Percentiles rank a stretch among this genome's conserved stretches.
Conservation (phyloP, 331 rosid species). For the Cydonia oblonga region DNA sequence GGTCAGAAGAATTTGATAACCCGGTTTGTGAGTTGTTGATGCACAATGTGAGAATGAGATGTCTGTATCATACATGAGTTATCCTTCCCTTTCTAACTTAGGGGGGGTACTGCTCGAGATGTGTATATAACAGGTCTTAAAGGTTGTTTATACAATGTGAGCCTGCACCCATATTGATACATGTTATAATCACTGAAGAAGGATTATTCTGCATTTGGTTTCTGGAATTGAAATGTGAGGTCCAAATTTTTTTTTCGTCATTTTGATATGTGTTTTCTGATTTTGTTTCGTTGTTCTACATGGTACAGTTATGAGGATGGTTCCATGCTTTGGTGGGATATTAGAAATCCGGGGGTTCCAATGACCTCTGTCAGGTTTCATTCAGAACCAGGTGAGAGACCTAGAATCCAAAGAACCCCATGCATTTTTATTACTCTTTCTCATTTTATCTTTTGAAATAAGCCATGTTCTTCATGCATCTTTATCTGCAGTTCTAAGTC, state of each 20-base stretch:
- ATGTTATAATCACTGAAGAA: not conserved
- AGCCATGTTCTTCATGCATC: conserved; percentile 3
- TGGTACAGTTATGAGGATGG: conserved; percentile 80
- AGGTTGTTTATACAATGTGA: not conserved
- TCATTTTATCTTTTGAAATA: not conserved
- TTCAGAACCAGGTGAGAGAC: conserved; percentile 68
- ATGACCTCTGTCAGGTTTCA: conserved; percentile 67
- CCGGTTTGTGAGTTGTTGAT: not conserved
- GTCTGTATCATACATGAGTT: not conserved
- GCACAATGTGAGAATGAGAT: not conserved
- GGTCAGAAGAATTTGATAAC: not conserved
- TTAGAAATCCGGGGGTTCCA: conserved; percentile 60
- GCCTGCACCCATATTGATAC: not conserved
- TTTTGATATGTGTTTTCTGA: not conserved
- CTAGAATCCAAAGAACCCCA: not conserved
- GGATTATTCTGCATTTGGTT: not conserved
- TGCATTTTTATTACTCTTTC: not conserved
- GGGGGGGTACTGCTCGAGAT: not conserved
- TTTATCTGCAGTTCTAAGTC: conserved; percentile 59
- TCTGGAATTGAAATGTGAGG: not conserved
- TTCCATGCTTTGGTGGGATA: conserved; percentile 97
- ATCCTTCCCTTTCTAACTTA: not conserved
- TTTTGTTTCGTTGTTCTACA: conserved; percentile 2
- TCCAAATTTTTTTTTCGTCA: not conserved
- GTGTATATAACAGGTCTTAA: not conserved